A percentile compares a stretch with the other conserved stretches of the same genome.
These are phyloP conservation scores for Scopulariopsis brevicaulis DNA, from an alignment of 2,329 filamentous ascomycete species.

Conservation along the genomic window DNA sequence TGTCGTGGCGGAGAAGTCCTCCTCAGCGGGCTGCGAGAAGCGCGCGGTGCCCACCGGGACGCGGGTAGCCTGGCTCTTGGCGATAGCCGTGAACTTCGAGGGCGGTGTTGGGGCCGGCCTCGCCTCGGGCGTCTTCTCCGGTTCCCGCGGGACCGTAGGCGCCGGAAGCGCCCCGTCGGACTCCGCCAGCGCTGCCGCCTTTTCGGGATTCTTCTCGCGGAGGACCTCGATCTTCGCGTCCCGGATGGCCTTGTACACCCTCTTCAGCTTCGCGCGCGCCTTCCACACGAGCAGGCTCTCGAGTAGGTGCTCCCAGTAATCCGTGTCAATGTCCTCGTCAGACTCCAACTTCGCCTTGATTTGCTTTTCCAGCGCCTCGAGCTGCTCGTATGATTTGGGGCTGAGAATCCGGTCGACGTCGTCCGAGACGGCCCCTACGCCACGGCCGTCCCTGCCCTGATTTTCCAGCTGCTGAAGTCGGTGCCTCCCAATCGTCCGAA, in stretches of 20 bases:
- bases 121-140: slow-evolving; percentile 1
- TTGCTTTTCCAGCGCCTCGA: slow-evolving; percentile 79
- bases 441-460: slow-evolving; percentile 47
- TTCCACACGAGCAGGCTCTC: slow-evolving; percentile 82
- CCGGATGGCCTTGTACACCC: slow-evolving; percentile 66
- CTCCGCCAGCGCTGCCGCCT: slow-evolving; percentile 30
- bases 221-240: slow-evolving; percentile 57
- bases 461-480: slow-evolving; percentile 54
- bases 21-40: slow-evolving; percentile 57
- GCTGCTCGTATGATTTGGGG: slow-evolving; percentile 75
- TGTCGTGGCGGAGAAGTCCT: slow-evolving; percentile 78
- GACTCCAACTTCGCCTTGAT: slow-evolving; percentile 78
- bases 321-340: slow-evolving; percentile 81
- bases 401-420: slow-evolving; percentile 82
- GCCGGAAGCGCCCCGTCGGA: slow-evolving; percentile 23
- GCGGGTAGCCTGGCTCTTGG: background rate
- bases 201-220: slow-evolving; percentile 54
- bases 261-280: slow-evolving; percentile 72
- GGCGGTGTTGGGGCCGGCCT: background rate
- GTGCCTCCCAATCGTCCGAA: slow-evolving; percentile 75
- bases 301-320: slow-evolving; percentile 94
- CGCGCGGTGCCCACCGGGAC: slow-evolving; percentile 47
- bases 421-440: slow-evolving; percentile 68
- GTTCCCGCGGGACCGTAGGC: slow-evolving; percentile 34
- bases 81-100: background rate